phyloP scores from a whole-genome alignment of 2,329 filamentous ascomycete species.

The Alternaria ventricosa region DNA sequence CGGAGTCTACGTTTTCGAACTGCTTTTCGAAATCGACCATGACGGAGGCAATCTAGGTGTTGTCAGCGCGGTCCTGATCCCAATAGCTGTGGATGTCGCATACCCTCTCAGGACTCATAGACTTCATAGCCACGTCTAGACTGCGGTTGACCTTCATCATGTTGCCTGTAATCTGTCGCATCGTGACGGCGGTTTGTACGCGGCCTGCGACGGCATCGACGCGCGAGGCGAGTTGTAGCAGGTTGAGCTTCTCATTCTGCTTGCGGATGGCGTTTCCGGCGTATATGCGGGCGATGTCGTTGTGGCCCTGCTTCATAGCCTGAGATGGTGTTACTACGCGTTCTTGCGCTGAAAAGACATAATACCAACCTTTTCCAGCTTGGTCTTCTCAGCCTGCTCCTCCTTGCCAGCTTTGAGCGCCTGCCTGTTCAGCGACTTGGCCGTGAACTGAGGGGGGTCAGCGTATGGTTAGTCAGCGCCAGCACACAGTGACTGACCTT shows the following conservation, averaged over 20 bases:
- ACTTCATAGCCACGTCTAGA: conserved; percentile 68
- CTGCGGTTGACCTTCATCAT: conserved; percentile 69
- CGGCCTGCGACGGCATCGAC: conserved; percentile 66
- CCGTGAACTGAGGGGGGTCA: conserved; percentile 60
- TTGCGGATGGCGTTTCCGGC: conserved; percentile 69
- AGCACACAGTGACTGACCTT: conserved; percentile 54
- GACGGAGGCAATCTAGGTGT: conserved; percentile 63
- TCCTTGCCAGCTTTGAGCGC: conserved; percentile 67
- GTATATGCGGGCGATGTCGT: conserved; percentile 68
- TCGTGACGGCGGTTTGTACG: conserved; percentile 69
- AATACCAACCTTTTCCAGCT: conserved; percentile 62
- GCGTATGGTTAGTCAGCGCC: conserved; percentile 10
- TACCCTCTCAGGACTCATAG: conserved; percentile 69
- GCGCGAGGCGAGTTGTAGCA: conserved; percentile 62
- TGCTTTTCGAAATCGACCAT: conserved; percentile 71
- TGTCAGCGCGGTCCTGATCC: not conserved
- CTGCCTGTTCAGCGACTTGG: conserved; percentile 68
- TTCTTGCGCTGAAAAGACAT: not conserved
- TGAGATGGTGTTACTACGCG: conserved; percentile 31
- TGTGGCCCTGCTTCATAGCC: conserved; percentile 66
- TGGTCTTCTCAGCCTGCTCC: conserved; percentile 66
- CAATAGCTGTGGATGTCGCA: conserved; percentile 3
- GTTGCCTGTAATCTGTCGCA: conserved; percentile 65
- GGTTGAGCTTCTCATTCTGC: conserved; percentile 67
- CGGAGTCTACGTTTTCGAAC: conserved; percentile 60